Evolutionary conservation across 768 basidiomycete genomes (phyloP), one percentile per base, ranked within the genome.

Genomic region (Cyathus striatus): DNA sequence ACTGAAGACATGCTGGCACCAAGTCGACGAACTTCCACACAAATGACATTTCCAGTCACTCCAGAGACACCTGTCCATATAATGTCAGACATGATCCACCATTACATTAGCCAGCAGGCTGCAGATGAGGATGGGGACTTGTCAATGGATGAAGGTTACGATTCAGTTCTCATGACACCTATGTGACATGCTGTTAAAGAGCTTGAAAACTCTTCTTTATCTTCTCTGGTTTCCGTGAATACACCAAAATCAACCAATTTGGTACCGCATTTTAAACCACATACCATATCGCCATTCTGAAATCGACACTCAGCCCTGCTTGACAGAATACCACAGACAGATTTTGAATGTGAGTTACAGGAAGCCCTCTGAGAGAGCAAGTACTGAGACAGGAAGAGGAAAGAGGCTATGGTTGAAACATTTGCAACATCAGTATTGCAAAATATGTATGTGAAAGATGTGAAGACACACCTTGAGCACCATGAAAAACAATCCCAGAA

Each of bases 1-100:
- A 58, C 55, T 17, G 44, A 41, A 5, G 50, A 50, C 3, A 58
- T 58, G 55, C 44, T 58, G 46, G 56, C 51, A 20, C 46, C 53
- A 9, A 58, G 56, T 41, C 27, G 48, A 18, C 50, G 49, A 23
- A 51, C 55, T 32, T 55, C 55, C 3, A 23, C 24, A 20, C 42
- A 43, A 26, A 45, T 42, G 5, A 23, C 45, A 25, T 38, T 57
- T 7, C 49, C 49, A 13, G 32, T 65, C 10, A 43, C 32, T n/a
- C 54, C 52, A 14, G 23, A 50, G 3, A 57, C 52, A 13, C 61
- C 56, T 20, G 50, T 60, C 21, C 44, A 41, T 9, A 44, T 44
- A 16, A 33, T 61, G 16, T 41, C 53, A 14, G 41, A 46, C 10
- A 35, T 59, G 32, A 23, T 55, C 10, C 23, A 42, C 26, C 25